Evolutionary conservation across 2,329 filamentous ascomycete genomes (phyloP).

Genomic region (Coniochaeta pulveracea): DNA sequence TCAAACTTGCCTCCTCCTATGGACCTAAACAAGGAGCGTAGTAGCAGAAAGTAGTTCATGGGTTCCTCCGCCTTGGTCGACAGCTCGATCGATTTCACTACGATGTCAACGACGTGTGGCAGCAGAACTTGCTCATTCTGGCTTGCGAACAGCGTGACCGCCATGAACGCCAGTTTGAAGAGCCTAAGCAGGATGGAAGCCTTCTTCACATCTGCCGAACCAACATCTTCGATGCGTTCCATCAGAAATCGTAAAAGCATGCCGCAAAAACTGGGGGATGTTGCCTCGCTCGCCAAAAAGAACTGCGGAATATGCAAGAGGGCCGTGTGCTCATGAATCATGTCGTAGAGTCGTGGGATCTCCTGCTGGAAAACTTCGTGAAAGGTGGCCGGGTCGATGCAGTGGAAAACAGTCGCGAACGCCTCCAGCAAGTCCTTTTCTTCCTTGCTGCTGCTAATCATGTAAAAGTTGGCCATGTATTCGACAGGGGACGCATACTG

Average conservation of each 20-base stretch:
- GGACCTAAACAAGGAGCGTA: constrained; percentile 86
- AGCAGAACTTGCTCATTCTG: constrained; percentile 94
- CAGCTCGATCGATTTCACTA: constrained; percentile 92
- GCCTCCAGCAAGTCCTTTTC: constrained; percentile 96
- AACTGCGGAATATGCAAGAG: constrained; percentile 95
- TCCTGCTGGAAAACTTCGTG: constrained; percentile 97
- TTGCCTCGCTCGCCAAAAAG: constrained; percentile 96
- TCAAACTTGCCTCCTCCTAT: constrained; percentile 97
- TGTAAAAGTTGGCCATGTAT: constrained; percentile 89
- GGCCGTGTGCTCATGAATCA: constrained; percentile 94
- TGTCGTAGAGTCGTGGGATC: constrained; percentile 91
- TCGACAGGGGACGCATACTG: constrained; percentile 76
- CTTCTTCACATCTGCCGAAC: constrained; percentile 81
- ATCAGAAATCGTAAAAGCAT: constrained; percentile 97
- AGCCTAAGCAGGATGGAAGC: constrained; percentile 85
- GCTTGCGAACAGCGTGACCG: constrained; percentile 85
- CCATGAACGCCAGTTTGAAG: constrained; percentile 99
- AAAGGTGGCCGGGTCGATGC: constrained; percentile 95
- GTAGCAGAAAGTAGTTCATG: constrained; percentile 94
- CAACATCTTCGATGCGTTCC: constrained; percentile 91
- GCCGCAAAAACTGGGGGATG: constrained; percentile 91
- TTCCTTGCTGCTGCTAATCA: constrained; percentile 86
- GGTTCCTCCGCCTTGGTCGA: constrained; percentile 94
- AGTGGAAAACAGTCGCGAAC: constrained; percentile 96
- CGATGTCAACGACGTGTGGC: constrained; percentile 93